Evolutionary conservation across 345 rosid genomes (phyloP).

Genomic region (Boechera retrofracta): DNA sequence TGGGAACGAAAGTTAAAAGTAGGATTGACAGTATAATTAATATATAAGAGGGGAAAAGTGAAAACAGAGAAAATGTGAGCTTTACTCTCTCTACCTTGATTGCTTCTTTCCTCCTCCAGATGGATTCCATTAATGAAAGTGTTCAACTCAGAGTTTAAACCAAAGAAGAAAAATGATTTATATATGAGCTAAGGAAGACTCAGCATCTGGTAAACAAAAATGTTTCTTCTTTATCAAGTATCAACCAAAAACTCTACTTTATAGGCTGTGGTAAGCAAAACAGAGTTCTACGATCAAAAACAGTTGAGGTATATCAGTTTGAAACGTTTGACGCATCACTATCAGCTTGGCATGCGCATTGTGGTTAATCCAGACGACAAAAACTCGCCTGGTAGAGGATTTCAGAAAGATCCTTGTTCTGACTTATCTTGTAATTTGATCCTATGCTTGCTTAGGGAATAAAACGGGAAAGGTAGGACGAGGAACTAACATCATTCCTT

Average conservation of each 20-base stretch:
- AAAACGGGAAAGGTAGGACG: background rate
- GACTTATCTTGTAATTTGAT: background rate
- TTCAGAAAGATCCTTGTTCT: constrained; percentile 1
- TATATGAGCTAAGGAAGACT: no score
- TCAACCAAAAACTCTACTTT: background rate
- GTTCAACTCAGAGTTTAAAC: no score
- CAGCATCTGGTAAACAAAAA: background rate
- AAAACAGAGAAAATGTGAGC: constrained; percentile 27
- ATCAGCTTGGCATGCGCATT: background rate
- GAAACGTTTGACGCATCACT: background rate
- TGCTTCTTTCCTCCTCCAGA: constrained; percentile 29
- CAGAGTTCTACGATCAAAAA: background rate
- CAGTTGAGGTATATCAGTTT: background rate
- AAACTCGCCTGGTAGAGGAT: background rate
- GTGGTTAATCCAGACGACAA: no score
- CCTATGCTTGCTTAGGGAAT: background rate
- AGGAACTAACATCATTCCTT: background rate
- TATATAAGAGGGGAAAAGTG: constrained; percentile 20
- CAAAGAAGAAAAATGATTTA: no score
- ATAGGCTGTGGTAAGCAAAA: background rate
- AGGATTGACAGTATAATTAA: background rate
- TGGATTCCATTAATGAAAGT: constrained; percentile 3
- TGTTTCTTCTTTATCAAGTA: background rate
- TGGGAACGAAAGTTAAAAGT: background rate
- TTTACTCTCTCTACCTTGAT: constrained; percentile 13